A percentile compares a stretch with the other conserved stretches of the same genome.
Conservation (phyloP, 306 rosid species). For the cucumber (Cucumis sativus) region DNA sequence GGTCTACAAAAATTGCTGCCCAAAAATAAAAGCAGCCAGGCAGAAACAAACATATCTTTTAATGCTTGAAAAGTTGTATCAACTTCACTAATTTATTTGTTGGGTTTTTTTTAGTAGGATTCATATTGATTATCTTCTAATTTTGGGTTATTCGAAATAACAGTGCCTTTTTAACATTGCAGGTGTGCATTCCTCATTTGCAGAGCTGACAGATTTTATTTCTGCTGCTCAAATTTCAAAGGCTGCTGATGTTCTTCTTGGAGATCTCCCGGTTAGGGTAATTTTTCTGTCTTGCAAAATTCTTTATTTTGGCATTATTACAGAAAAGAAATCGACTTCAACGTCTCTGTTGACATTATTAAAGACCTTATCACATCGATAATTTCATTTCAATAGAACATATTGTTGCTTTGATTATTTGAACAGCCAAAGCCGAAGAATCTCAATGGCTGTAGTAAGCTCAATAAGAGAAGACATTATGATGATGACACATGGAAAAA, state of each 20-base stretch:
- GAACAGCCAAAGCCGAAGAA: slow-evolving; percentile 37
- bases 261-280: slow-evolving; percentile 49
- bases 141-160: background rate
- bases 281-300: background rate
- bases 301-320: background rate
- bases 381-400: background rate
- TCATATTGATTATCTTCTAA: background rate
- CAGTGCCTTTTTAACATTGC: slow-evolving; percentile 9
- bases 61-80: too few relatives aligned
- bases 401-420: slow-evolving; percentile 16
- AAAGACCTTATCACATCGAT: background rate
- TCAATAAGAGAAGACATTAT: slow-evolving; percentile 38
- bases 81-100: background rate
- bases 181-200: slow-evolving; percentile 55
- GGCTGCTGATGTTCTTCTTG: slow-evolving; percentile 40
- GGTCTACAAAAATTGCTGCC: background rate
- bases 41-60: background rate
- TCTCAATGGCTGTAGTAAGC: slow-evolving; percentile 9
- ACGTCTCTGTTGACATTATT: background rate
- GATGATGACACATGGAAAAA: slow-evolving; percentile 42
- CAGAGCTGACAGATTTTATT: slow-evolving; percentile 62
- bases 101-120: background rate
- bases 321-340: background rate
- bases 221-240: slow-evolving; percentile 64
- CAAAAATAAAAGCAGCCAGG: background rate